Conservation (phyloP, 2,329 filamentous ascomycete genomes). For the Pseudopithomyces chartarum region DNA sequence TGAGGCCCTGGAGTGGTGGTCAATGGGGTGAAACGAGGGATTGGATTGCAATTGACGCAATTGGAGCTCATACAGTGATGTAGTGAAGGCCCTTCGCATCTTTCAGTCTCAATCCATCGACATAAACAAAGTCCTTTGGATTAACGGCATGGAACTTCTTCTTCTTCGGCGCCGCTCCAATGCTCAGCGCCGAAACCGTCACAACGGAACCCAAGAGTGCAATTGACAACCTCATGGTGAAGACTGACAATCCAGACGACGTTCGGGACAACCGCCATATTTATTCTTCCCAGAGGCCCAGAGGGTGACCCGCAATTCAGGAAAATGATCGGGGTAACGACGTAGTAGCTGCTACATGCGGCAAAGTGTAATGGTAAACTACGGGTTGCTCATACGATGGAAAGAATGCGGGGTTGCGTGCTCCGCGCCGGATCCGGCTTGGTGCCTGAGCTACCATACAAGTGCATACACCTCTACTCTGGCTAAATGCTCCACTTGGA, state of each 20-base stretch:
- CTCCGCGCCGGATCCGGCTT: neutral
- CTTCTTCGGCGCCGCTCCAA: neutral
- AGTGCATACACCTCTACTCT: neutral
- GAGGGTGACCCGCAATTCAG: neutral
- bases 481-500: constrained; percentile 1
- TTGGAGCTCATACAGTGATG: constrained; percentile 31
- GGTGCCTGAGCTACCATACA: neutral
- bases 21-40: too few species aligned
- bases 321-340: neutral
- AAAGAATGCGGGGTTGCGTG: neutral
- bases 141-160: constrained; percentile 19
- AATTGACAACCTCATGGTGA: constrained; percentile 1
- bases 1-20: constrained; percentile 29
- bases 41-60: neutral
- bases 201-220: neutral
- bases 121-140: constrained; percentile 43
- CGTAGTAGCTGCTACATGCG: neutral
- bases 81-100: constrained; percentile 43
- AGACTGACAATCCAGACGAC: neutral
- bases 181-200: neutral
- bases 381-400: neutral
- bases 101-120: constrained; percentile 41
- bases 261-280: neutral
- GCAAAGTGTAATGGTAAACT: neutral
- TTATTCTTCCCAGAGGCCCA: neutral